A percentile compares a stretch with the other conserved stretches of the same genome.
These are phyloP conservation scores for Geranomyces michiganensis DNA, from an alignment of 192 early-diverging fungal genomes.

Conservation along the genomic window DNA sequence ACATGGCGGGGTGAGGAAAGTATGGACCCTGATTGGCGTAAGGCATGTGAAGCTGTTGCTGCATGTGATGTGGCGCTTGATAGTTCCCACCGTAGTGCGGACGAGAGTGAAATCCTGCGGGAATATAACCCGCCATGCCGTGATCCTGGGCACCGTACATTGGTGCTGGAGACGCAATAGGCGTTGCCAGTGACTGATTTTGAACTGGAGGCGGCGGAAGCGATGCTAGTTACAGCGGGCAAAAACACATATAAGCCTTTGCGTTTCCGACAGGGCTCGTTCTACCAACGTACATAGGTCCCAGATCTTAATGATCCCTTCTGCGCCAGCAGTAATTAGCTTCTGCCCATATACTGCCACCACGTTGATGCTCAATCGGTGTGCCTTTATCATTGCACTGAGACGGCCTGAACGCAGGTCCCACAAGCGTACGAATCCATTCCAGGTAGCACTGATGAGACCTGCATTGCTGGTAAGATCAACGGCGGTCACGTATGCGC, in stretches of 20 bases:
- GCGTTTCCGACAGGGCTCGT: not conserved
- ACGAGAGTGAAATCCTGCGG: not conserved
- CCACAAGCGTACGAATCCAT: conserved; percentile 28
- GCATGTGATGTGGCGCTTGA: not conserved
- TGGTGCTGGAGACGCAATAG: conserved; percentile 11
- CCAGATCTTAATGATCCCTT: conserved; percentile 25
- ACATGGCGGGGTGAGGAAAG: not conserved
- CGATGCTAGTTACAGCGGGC: not conserved
- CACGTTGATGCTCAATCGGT: conserved; percentile 25
- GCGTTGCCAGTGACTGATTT: not conserved
- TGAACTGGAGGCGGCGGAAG: conserved; percentile 17
- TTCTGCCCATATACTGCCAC: not conserved
- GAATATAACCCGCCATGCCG: not conserved
- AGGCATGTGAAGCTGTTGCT: not conserved
- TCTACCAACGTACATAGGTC: conserved; percentile 11
- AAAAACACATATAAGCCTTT: not conserved
- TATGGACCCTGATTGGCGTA: conserved; percentile 3
- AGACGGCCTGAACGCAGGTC: conserved; percentile 15
- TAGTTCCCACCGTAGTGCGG: not conserved
- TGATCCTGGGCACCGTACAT: not conserved
- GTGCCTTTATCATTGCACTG: not conserved
- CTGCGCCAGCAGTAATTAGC: conserved; percentile 22
- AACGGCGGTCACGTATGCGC: conserved; percentile 7
- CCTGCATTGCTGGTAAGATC: not conserved
- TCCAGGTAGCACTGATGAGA: conserved; percentile 22